These are phyloP conservation scores for Trichosanthes cucumerina DNA, from an alignment of 306 rosid species.

Conservation along the genomic window DNA sequence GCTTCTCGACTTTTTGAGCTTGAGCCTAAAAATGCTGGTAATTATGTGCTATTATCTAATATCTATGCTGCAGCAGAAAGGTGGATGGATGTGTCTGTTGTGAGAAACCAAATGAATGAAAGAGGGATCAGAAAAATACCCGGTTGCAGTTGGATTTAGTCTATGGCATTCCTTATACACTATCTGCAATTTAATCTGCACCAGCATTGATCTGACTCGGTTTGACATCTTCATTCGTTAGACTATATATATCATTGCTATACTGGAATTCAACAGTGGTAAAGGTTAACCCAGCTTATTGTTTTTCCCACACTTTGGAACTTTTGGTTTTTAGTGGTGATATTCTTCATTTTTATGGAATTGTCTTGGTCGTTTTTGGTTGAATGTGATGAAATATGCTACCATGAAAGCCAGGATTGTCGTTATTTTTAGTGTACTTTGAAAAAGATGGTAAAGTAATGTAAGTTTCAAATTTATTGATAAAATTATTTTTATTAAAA, in stretches of 20 bases:
- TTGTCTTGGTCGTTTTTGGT: background rate
- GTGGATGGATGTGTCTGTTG: conserved; percentile 58
- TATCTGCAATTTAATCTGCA: background rate
- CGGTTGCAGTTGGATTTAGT: conserved; percentile 35
- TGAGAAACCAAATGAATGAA: conserved; percentile 56
- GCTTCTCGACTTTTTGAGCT: conserved; percentile 48
- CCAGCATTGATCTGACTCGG: background rate
- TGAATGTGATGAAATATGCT: background rate
- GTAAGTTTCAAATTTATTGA: background rate
- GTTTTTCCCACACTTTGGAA: background rate
- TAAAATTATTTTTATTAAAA: background rate
- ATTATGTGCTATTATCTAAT: conserved; percentile 55
- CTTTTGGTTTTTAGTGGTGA: background rate
- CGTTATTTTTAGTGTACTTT: background rate
- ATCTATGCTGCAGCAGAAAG: conserved; percentile 58
- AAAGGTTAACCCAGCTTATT: background rate
- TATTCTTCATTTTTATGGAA: background rate
- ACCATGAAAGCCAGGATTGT: background rate
- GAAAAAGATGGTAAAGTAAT: background rate
- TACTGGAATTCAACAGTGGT: background rate
- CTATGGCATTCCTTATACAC: background rate
- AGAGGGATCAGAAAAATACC: conserved; percentile 50
- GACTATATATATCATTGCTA: background rate
- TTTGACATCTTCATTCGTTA: background rate
- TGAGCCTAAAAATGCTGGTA: conserved; percentile 54